These are phyloP conservation scores for Vaccinium darrowii DNA, from an alignment of 148 eudicot genomes.

Conservation along the genomic window DNA sequence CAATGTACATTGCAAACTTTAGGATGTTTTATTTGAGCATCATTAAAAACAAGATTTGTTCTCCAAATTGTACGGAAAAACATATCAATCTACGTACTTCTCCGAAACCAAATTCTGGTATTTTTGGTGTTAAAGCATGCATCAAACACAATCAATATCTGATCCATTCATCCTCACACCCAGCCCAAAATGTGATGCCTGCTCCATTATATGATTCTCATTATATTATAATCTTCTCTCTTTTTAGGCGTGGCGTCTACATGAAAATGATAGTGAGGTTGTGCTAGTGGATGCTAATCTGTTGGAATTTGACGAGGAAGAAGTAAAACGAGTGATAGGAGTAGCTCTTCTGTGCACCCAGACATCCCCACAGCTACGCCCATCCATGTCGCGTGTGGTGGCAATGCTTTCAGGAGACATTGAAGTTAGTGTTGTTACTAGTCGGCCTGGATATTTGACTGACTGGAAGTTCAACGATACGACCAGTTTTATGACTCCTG, in stretches of 20 bases:
- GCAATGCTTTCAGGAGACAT: constrained; percentile 79
- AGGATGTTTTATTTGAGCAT: background rate
- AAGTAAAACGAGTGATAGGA: constrained; percentile 53
- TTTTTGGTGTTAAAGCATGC: background rate
- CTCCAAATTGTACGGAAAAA: background rate
- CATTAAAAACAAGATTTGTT: background rate
- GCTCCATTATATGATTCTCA: background rate
- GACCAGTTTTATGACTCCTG: constrained; percentile 36
- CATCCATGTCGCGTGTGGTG: constrained; percentile 83
- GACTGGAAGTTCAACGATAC: constrained; percentile 62
- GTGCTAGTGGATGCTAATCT: constrained; percentile 59
- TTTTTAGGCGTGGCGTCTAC: constrained; percentile 71
- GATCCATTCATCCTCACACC: background rate
- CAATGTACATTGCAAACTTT: background rate
- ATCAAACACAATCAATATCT: background rate
- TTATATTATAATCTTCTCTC: background rate
- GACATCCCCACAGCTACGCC: constrained; percentile 70
- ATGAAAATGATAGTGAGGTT: constrained; percentile 51
- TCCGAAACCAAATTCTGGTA: background rate
- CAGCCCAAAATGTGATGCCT: background rate
- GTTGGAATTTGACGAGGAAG: constrained; percentile 45
- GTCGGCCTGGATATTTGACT: constrained; percentile 76
- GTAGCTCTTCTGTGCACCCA: constrained; percentile 85
- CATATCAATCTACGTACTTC: background rate
- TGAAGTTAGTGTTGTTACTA: constrained; percentile 49